Evolutionary conservation across 1,139 yeast genomes (phyloP).

Genomic region (Blastobotrys proliferans): DNA sequence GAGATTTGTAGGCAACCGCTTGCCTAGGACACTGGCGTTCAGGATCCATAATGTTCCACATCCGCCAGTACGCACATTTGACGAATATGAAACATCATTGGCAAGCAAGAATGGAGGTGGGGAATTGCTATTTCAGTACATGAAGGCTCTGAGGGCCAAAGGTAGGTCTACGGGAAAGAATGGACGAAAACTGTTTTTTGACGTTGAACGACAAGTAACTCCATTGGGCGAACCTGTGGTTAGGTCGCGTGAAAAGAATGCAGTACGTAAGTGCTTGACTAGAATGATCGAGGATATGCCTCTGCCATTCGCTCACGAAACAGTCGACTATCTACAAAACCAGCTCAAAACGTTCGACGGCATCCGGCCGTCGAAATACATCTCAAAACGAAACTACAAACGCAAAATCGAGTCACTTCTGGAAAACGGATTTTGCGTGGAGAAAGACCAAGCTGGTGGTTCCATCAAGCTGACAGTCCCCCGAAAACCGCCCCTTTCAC

Average conservation of each 20-base stretch:
- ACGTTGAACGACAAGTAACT: slow-evolving; percentile 20
- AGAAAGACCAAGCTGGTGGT: background rate
- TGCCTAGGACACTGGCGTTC: slow-evolving; percentile 13
- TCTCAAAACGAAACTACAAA: background rate
- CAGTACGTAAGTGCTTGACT: slow-evolving; percentile 17
- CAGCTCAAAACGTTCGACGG: slow-evolving; percentile 3
- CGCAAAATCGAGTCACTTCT: background rate
- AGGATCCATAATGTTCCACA: slow-evolving; percentile 19
- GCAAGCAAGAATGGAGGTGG: slow-evolving; percentile 7
- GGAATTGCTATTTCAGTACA: slow-evolving; percentile 19
- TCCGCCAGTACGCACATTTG: slow-evolving; percentile 15
- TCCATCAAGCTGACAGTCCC: too few species aligned
- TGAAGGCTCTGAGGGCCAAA: slow-evolving; percentile 16
- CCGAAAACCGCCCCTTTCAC: too few species aligned
- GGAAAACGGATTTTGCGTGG: background rate
- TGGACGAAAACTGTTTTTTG: slow-evolving; percentile 22
- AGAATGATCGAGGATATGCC: slow-evolving; percentile 16
- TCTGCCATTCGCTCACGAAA: slow-evolving; percentile 21
- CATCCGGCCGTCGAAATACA: background rate
- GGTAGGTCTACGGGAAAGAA: slow-evolving; percentile 16
- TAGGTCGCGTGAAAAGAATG: slow-evolving; percentile 19
- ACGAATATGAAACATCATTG: slow-evolving; percentile 11
- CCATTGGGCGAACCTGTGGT: slow-evolving; percentile 23
- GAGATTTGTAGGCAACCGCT: slow-evolving; percentile 16
- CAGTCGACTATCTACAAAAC: slow-evolving; percentile 18